Conservation (phyloP, 176 grass and related monocot genomes). For the Echinochloa phyllopogon region DNA sequence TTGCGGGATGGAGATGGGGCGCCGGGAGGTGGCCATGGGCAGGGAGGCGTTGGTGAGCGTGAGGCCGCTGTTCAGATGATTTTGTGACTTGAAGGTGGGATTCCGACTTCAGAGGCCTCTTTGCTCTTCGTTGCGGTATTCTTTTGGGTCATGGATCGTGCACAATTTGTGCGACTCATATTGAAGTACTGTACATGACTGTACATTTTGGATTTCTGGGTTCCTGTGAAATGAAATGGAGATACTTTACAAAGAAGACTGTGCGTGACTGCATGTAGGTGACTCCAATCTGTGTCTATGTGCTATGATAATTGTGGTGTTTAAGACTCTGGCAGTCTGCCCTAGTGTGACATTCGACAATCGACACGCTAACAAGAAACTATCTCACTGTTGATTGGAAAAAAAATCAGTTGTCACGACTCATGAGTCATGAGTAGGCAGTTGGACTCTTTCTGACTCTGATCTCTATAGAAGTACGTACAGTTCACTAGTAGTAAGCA, state of each 20-base stretch:
- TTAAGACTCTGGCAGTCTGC: background rate
- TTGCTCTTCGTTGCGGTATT: conserved; percentile 20
- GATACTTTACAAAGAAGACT: background rate
- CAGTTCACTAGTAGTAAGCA: background rate
- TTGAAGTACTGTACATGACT: background rate
- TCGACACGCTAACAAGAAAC: background rate
- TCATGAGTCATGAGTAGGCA: background rate
- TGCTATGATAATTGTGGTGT: background rate
- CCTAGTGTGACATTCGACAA: background rate
- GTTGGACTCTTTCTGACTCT: background rate
- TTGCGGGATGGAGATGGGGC: conserved; percentile 55
- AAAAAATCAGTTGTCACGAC: background rate
- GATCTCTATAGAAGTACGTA: no score
- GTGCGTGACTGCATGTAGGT: background rate
- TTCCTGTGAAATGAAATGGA: background rate
- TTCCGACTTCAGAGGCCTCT: conserved; percentile 9
- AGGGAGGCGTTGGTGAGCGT: conserved; percentile 1
- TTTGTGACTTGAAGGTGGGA: conserved; percentile 1
- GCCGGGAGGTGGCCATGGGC: conserved; percentile 17
- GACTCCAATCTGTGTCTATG: background rate
- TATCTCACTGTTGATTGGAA: background rate
- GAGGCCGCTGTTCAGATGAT: conserved; percentile 29
- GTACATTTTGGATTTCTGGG: background rate
- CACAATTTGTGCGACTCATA: background rate
- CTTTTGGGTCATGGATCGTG: background rate